These are phyloP conservation scores for Hemileccinum impolitum DNA, from an alignment of 768 basidiomycete genomes.

Conservation along the genomic window DNA sequence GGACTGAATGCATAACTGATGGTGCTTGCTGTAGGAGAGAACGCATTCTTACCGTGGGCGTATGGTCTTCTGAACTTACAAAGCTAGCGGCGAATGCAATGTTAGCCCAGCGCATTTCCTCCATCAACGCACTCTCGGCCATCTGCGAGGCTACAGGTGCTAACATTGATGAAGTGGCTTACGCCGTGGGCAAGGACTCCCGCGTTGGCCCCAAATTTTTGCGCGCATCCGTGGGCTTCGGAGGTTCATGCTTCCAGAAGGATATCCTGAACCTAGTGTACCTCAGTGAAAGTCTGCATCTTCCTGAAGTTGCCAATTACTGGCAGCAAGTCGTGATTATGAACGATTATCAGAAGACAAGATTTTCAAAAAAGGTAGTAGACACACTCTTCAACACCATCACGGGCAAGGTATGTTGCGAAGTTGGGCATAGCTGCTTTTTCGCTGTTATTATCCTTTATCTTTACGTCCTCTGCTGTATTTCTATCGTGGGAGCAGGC, in stretches of 20 bases:
- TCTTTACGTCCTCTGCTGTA: neutral
- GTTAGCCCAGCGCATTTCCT: constrained; percentile 98
- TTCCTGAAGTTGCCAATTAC: constrained; percentile 96
- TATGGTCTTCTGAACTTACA: constrained; percentile 98
- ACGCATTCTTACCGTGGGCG: constrained; percentile 86
- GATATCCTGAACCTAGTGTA: constrained; percentile 99
- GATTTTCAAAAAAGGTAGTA: constrained; percentile 95
- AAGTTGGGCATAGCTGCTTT: neutral
- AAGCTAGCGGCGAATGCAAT: constrained; percentile 99
- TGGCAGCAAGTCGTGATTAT: constrained; percentile 97
- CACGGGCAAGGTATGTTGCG: constrained; percentile 74
- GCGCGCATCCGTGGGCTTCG: constrained; percentile 93
- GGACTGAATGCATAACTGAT: neutral
- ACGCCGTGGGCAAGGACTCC: constrained; percentile 89
- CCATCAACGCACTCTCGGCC: constrained; percentile 95
- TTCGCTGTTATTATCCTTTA: neutral
- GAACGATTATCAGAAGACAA: constrained; percentile 97
- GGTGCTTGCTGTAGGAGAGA: constrained; percentile 45
- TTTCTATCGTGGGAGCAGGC: constrained; percentile 6
- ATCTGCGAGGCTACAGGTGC: constrained; percentile 99
- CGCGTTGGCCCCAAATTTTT: constrained; percentile 95
- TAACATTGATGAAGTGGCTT: constrained; percentile 95
- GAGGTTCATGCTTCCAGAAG: constrained; percentile 99
- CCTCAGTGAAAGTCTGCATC: constrained; percentile 88
- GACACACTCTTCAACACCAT: constrained; percentile 99